These are phyloP conservation scores for Ophiocordyceps robertsii DNA, from an alignment of 2,329 filamentous ascomycete species.

Conservation along the genomic window DNA sequence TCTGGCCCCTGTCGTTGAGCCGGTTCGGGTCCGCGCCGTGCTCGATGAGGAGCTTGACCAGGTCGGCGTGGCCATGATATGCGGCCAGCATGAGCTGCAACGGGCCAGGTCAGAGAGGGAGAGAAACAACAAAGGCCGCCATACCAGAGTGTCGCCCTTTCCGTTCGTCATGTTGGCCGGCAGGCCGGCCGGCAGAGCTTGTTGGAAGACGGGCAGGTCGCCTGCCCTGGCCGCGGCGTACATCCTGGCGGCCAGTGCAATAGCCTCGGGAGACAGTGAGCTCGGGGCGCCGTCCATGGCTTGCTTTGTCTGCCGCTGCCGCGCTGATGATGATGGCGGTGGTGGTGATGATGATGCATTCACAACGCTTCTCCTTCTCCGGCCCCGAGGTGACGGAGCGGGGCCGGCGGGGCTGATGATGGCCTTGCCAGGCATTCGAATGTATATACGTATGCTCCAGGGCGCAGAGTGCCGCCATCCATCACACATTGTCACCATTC, in stretches of 20 bases:
- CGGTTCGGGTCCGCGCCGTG: constrained; percentile 54
- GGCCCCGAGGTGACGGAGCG: too few relatives aligned
- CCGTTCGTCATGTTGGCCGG: constrained; percentile 60
- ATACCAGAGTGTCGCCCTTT: constrained; percentile 56
- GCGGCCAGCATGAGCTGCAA: constrained; percentile 57
- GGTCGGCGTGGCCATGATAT: constrained; percentile 51
- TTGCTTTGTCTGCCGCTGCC: background rate
- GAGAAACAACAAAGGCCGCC: constrained; percentile 4
- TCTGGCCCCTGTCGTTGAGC: constrained; percentile 55
- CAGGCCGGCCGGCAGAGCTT: constrained; percentile 51
- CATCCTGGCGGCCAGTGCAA: constrained; percentile 52
- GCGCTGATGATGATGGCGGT: background rate
- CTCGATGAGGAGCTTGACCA: constrained; percentile 46
- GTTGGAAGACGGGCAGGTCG: constrained; percentile 40
- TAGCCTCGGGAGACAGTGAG: constrained; percentile 34
- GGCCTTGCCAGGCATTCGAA: too few relatives aligned
- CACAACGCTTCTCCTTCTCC: too few relatives aligned
- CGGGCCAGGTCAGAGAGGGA: background rate
- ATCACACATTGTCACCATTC: too few relatives aligned
- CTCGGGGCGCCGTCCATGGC: background rate
- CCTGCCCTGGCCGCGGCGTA: constrained; percentile 54
- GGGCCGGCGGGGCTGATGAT: too few relatives aligned
- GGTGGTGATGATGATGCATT: background rate
- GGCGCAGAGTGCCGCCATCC: too few relatives aligned
- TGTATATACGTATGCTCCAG: too few relatives aligned